Conservation (phyloP, 1,284 basidiomycete genomes). For the Papiliotrema fonsecae region DNA sequence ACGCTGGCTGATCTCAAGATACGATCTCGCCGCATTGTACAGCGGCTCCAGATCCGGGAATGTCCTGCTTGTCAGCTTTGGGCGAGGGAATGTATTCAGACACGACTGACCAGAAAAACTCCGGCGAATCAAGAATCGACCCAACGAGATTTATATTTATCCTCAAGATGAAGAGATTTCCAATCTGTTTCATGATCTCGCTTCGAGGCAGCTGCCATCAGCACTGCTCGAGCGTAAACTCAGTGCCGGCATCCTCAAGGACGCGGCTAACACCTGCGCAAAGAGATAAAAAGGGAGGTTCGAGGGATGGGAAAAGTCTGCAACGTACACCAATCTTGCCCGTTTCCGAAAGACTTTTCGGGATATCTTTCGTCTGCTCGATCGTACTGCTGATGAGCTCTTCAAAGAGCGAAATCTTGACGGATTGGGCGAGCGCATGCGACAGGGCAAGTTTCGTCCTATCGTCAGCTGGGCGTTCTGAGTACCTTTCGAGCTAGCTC, state of each 20-base stretch:
- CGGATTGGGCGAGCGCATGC: conserved; percentile 90
- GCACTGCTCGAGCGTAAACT: neutral
- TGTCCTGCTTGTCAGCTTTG: conserved; percentile 19
- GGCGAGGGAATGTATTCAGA: neutral
- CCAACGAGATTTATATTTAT: conserved; percentile 96
- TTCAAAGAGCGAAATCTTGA: conserved; percentile 95
- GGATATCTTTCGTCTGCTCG: conserved; percentile 94
- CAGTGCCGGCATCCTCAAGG: too few relatives aligned
- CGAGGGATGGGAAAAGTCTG: neutral
- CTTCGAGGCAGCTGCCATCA: conserved; percentile 49
- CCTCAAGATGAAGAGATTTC: conserved; percentile 84
- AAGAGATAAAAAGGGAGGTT: too few relatives aligned
- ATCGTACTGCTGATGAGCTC: conserved; percentile 89
- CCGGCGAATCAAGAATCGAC: conserved; percentile 89
- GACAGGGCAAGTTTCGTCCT: conserved; percentile 95
- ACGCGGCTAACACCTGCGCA: too few relatives aligned
- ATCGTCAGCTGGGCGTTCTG: conserved; percentile 6
- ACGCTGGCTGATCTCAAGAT: conserved; percentile 90
- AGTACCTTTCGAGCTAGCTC: conserved; percentile 32
- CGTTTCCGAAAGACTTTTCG: conserved; percentile 85
- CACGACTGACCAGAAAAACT: conserved; percentile 73
- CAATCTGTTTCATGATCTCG: conserved; percentile 97
- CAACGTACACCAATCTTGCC: conserved; percentile 80
- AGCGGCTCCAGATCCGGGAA: conserved; percentile 92
- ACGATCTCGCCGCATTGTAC: conserved; percentile 87